Evolutionary conservation across 2,329 filamentous ascomycete genomes (phyloP).

Genomic region (Myriosclerotinia duriaeana): DNA sequence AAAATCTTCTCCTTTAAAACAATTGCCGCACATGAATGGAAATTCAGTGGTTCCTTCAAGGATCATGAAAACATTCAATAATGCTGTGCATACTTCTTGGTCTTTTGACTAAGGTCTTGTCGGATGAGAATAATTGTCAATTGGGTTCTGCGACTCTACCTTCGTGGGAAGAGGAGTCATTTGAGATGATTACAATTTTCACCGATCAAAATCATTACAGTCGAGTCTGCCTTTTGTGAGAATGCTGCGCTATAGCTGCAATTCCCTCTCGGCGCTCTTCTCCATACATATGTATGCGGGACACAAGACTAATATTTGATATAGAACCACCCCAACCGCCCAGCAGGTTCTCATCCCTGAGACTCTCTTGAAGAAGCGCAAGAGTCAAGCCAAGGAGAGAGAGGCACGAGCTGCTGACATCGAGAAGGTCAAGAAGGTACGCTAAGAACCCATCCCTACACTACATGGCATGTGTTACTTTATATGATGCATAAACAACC

Average conservation of each 20-base stretch:
- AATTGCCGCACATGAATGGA: slow-evolving; percentile 57
- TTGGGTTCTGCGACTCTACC: slow-evolving; percentile 29
- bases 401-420: slow-evolving; percentile 78
- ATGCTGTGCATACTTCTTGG: slow-evolving; percentile 48
- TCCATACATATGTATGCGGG: slow-evolving; percentile 63
- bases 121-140: slow-evolving; percentile 59
- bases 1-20: slow-evolving; percentile 70
- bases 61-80: slow-evolving; percentile 31
- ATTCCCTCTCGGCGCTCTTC: slow-evolving; percentile 83
- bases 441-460: slow-evolving; percentile 11
- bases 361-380: slow-evolving; percentile 99
- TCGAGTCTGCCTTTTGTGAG: slow-evolving; percentile 85
- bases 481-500: slow-evolving; percentile 81
- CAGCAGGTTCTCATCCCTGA: slow-evolving; percentile 97
- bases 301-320: slow-evolving; percentile 73
- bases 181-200: slow-evolving; percentile 48
- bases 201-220: slow-evolving; percentile 72
- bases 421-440: slow-evolving; percentile 86
- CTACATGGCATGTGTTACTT: slow-evolving; percentile 18
- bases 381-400: slow-evolving; percentile 98
- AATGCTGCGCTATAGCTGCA: slow-evolving; percentile 91
- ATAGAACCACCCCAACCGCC: slow-evolving; percentile 85
- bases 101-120: slow-evolving; percentile 67
- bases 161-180: slow-evolving; percentile 34
- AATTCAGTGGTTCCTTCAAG: slow-evolving; percentile 39